Conservation (phyloP, 441 rosid species). For the Gossypium davidsonii region DNA sequence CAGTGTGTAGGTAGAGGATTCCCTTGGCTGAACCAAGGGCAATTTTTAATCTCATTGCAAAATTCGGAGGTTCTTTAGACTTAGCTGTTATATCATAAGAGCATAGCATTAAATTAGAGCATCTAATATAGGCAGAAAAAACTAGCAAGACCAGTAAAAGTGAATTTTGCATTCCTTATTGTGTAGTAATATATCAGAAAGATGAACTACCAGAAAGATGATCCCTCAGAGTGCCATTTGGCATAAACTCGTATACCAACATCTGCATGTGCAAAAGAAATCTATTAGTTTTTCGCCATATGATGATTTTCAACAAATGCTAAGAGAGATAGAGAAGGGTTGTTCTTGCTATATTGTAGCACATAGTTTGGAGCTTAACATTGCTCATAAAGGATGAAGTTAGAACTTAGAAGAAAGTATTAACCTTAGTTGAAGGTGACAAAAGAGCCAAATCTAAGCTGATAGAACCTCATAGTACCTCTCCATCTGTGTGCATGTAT, state of each 20-base stretch:
- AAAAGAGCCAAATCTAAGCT: slow-evolving; percentile 7
- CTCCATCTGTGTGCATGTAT: neutral
- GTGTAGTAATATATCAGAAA: neutral
- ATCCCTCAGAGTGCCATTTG: slow-evolving; percentile 86
- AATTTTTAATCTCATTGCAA: slow-evolving; percentile 59
- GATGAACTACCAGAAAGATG: slow-evolving; percentile 58
- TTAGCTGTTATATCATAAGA: slow-evolving; percentile 39
- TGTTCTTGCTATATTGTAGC: neutral
- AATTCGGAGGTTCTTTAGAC: slow-evolving; percentile 46
- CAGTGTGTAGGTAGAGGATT: slow-evolving; percentile 79
- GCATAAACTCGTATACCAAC: slow-evolving; percentile 88
- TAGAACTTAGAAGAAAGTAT: neutral
- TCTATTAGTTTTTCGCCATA: slow-evolving; percentile 3
- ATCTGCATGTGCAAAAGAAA: slow-evolving; percentile 44
- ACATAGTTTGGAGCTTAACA: neutral
- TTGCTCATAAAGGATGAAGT: neutral
- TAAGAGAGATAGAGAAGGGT: neutral
- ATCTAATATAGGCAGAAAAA: slow-evolving; percentile 5
- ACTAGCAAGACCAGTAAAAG: neutral
- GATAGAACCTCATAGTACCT: neutral
- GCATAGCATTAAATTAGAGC: slow-evolving; percentile 8
- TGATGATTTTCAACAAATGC: neutral
- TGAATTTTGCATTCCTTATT: neutral
- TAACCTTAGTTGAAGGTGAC: neutral
- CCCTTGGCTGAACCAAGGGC: slow-evolving; percentile 86